Evolutionary conservation across 495 filamentous ascomycete genomes (phyloP).

Genomic region (Xylaria scruposa): DNA sequence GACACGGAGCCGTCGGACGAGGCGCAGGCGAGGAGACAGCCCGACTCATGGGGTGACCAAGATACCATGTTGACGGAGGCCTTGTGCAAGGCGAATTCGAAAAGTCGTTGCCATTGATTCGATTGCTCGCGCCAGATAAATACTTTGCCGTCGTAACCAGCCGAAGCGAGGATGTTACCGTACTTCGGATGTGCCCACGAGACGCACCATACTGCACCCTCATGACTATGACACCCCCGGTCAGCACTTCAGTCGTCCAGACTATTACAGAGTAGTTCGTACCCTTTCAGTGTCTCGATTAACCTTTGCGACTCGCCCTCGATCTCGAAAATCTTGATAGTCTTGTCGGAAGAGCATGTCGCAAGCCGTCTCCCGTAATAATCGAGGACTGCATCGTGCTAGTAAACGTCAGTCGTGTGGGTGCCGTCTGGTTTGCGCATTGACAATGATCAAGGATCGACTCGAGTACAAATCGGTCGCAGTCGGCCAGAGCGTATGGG

Average conservation of each 20-base stretch:
- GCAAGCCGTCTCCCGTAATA: conserved; percentile 97
- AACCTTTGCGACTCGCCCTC: conserved; percentile 92
- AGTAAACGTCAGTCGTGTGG: conserved; percentile 34
- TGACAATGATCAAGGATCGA: neutral
- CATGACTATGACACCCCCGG: conserved; percentile 67
- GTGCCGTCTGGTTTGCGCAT: neutral
- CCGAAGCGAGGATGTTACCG: conserved; percentile 94
- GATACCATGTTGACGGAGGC: conserved; percentile 95
- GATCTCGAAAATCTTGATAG: conserved; percentile 99
- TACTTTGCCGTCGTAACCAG: conserved; percentile 95
- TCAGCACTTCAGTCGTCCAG: conserved; percentile 28
- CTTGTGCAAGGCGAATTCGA: conserved; percentile 89
- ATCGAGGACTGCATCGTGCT: conserved; percentile 98
- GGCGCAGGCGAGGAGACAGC: conserved; percentile 93
- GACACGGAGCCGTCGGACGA: conserved; percentile 90
- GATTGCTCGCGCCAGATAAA: conserved; percentile 95
- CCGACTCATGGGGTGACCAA: conserved; percentile 95
- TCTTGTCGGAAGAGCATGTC: conserved; percentile 97
- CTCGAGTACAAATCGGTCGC: neutral
- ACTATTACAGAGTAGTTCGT: conserved; percentile 35
- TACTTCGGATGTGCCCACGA: conserved; percentile 99
- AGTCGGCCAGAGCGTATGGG: neutral
- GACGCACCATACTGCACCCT: conserved; percentile 95
- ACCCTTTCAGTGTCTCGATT: conserved; percentile 95
- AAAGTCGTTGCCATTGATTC: conserved; percentile 78